Percentiles rank a stretch among this genome's conserved stretches.
Conservation (phyloP, 2,329 filamentous ascomycete species). For the Aspergillus pseudoglaucus region DNA sequence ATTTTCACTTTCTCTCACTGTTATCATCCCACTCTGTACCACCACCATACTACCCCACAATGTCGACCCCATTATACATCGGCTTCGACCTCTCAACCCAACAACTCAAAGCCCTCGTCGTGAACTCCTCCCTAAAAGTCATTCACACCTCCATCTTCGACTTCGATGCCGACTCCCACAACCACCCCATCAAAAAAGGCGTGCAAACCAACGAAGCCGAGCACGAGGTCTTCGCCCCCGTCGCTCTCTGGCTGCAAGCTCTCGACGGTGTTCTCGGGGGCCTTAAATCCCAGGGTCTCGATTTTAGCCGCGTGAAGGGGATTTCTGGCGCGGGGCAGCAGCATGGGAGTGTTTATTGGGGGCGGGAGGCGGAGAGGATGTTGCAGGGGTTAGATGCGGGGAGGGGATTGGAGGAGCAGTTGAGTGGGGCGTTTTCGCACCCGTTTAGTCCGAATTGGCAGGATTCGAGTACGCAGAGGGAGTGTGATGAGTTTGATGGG, state of each 20-base stretch:
- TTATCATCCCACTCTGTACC: slow-evolving; percentile 2
- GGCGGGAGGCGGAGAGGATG: slow-evolving; percentile 57
- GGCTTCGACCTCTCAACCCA: slow-evolving; percentile 96
- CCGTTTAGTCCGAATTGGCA: slow-evolving; percentile 95
- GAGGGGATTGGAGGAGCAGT: slow-evolving; percentile 63
- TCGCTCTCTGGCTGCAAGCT: slow-evolving; percentile 90
- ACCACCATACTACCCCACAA: slow-evolving; percentile 14
- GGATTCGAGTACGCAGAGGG: slow-evolving; percentile 85
- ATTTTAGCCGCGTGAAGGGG: slow-evolving; percentile 68
- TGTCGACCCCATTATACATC: slow-evolving; percentile 63
- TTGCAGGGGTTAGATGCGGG: slow-evolving; percentile 56
- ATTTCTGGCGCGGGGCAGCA: slow-evolving; percentile 93
- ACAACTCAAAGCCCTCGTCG: slow-evolving; percentile 88
- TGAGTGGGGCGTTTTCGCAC: slow-evolving; percentile 69
- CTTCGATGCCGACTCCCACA: slow-evolving; percentile 72
- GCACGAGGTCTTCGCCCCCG: slow-evolving; percentile 85
- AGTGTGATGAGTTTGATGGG: slow-evolving; percentile 83
- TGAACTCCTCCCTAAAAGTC: slow-evolving; percentile 74
- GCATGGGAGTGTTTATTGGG: slow-evolving; percentile 97
- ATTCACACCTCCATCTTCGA: slow-evolving; percentile 84
- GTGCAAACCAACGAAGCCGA: slow-evolving; percentile 75
- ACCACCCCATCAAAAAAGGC: slow-evolving; percentile 80
- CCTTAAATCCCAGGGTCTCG: slow-evolving; percentile 62
- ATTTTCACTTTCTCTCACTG: neutral
- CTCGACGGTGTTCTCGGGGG: slow-evolving; percentile 75